Conservation (phyloP, 805 yeast genomes). For the Spencermartinsiella europaea region DNA sequence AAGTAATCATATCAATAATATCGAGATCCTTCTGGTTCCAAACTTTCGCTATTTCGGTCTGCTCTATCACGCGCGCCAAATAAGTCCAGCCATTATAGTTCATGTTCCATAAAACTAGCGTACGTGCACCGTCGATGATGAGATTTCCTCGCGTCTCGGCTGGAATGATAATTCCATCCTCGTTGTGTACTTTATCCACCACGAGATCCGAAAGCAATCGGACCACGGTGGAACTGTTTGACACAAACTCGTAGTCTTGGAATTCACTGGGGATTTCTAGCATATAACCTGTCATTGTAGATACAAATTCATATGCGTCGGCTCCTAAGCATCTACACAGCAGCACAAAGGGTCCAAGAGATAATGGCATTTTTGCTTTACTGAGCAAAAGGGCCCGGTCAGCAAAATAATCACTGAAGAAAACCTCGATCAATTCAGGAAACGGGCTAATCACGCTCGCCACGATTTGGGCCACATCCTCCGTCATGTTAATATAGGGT, state of each 20-base stretch:
- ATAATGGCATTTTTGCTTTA: constrained; percentile 68
- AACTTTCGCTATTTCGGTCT: constrained; percentile 37
- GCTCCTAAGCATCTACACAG: constrained; percentile 55
- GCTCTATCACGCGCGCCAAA: constrained; percentile 72
- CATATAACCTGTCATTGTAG: constrained; percentile 58
- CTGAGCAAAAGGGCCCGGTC: constrained; percentile 46
- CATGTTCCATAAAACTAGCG: constrained; percentile 59
- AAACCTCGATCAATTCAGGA: constrained; percentile 42
- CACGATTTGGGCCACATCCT: constrained; percentile 40
- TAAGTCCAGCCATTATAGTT: constrained; percentile 84
- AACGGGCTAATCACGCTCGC: constrained; percentile 38
- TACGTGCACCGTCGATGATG: constrained; percentile 42
- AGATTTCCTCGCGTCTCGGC: constrained; percentile 67
- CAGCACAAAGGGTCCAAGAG: constrained; percentile 55
- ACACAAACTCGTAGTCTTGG: constrained; percentile 38
- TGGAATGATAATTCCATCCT: constrained; percentile 42
- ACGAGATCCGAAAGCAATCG: constrained; percentile 38
- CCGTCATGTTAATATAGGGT: constrained; percentile 47
- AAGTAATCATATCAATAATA: constrained; percentile 47
- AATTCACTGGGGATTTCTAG: constrained; percentile 38
- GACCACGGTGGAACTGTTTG: constrained; percentile 48
- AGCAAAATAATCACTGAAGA: constrained; percentile 44
- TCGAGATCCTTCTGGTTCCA: constrained; percentile 35
- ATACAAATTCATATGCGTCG: constrained; percentile 61
- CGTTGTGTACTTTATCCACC: constrained; percentile 43